Evolutionary conservation across 164 flowering plant genomes (phyloP).

Genomic region (Stephania japonica): DNA sequence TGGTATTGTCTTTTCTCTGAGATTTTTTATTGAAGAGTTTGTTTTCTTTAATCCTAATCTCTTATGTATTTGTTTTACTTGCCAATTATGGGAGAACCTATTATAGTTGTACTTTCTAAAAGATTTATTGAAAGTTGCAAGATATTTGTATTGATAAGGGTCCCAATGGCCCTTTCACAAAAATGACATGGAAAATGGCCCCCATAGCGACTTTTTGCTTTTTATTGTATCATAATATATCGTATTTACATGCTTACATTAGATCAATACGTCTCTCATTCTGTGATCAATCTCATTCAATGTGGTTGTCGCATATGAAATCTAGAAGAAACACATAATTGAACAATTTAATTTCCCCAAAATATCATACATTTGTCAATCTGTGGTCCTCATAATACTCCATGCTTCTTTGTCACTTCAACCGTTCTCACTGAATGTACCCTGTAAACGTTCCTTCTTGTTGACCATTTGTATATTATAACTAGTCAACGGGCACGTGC

Average conservation of each 20-base stretch:
- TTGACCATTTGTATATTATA: no score
- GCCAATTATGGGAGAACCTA: background rate
- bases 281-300: no score
- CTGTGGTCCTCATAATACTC: no score
- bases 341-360: no score
- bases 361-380: no score
- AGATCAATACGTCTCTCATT: background rate
- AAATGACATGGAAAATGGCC: background rate
- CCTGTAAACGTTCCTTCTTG: no score
- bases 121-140: background rate
- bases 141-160: background rate
- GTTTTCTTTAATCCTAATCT: background rate
- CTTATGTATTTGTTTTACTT: background rate
- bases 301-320: no score
- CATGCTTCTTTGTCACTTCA: no score
- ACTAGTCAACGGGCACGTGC: no score
- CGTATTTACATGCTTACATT: background rate
- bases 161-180: background rate
- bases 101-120: background rate
- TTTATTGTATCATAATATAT: background rate
- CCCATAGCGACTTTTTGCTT: background rate
- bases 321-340: no score
- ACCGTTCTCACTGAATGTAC: no score
- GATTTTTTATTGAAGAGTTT: background rate
- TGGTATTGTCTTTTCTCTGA: constrained; percentile 46